These are phyloP conservation scores for Fragaria vesca DNA, from an alignment of 306 rosid species.

Conservation along the genomic window DNA sequence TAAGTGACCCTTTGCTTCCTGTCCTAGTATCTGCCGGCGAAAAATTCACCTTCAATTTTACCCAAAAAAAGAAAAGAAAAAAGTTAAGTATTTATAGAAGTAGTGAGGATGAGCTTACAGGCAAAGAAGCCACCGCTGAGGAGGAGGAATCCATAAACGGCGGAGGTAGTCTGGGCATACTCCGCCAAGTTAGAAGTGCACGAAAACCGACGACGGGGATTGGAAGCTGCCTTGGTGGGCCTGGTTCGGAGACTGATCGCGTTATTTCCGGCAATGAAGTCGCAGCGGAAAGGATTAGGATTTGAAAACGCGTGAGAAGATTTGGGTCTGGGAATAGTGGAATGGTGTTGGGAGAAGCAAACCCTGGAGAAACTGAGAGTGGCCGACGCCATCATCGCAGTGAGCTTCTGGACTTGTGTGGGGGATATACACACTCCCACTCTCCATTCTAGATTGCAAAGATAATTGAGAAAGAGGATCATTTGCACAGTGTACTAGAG, in stretches of 20 bases:
- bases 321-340: not conserved
- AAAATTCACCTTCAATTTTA: no score
- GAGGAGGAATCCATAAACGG: conserved; percentile 24
- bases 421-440: not conserved
- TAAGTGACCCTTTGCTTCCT: conserved; percentile 34
- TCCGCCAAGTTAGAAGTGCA: conserved; percentile 14
- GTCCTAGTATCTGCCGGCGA: conserved; percentile 16
- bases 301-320: not conserved
- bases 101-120: conserved; percentile 1
- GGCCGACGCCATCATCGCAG: not conserved
- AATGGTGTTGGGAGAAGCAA: not conserved
- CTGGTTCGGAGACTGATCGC: not conserved
- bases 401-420: not conserved
- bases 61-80: no score
- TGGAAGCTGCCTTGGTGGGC: not conserved
- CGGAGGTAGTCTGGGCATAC: conserved; percentile 19
- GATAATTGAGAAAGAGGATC: not conserved
- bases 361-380: not conserved
- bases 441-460: not conserved
- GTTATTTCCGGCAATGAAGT: not conserved
- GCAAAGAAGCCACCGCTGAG: conserved; percentile 31
- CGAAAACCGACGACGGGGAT: not conserved
- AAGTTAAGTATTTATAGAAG: no score
- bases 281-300: not conserved
- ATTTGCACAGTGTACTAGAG: not conserved